A percentile compares a stretch with the other conserved stretches of the same genome.
Evolutionary conservation across 352 stramenopile genomes (phyloP).

Genomic region (Globisporangium viniferum): DNA sequence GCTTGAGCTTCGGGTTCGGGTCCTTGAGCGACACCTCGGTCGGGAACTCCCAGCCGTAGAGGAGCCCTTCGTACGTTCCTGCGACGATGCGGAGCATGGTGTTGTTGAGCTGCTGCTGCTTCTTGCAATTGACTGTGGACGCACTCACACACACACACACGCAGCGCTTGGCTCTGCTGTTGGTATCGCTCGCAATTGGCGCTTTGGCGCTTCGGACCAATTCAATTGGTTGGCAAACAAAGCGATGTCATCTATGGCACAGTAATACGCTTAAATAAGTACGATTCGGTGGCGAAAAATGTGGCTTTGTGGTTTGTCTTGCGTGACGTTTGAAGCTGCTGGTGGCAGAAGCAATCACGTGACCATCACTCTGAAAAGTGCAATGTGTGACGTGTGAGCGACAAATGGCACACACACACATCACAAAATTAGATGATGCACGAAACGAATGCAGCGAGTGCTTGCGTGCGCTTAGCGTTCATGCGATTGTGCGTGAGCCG

Average conservation of each 20-base stretch:
- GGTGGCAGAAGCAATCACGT: constrained; percentile 16
- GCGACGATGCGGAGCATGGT: constrained; percentile 76
- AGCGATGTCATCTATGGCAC: constrained; percentile 2
- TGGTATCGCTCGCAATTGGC: neutral
- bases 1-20: constrained; percentile 62
- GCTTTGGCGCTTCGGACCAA: neutral
- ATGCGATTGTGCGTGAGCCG: neutral
- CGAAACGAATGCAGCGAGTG: constrained; percentile 5
- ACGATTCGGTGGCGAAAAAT: constrained; percentile 20
- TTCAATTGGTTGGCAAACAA: constrained; percentile 28
- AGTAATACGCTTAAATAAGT: constrained; percentile 21
- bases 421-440: neutral
- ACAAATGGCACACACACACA: constrained; percentile 1
- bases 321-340: constrained; percentile 1
- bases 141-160: neutral
- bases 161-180: constrained; percentile 1
- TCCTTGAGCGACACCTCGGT: constrained; percentile 22
- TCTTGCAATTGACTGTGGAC: neutral
- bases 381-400: constrained; percentile 39
- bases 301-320: neutral
- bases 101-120: neutral
- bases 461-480: neutral
- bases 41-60: constrained; percentile 81
- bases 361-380: constrained; percentile 10
- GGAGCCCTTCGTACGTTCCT: constrained; percentile 83